These are phyloP conservation scores for Geotrichum aggregatum DNA, from an alignment of 1,139 yeast genomes.

Conservation along the genomic window DNA sequence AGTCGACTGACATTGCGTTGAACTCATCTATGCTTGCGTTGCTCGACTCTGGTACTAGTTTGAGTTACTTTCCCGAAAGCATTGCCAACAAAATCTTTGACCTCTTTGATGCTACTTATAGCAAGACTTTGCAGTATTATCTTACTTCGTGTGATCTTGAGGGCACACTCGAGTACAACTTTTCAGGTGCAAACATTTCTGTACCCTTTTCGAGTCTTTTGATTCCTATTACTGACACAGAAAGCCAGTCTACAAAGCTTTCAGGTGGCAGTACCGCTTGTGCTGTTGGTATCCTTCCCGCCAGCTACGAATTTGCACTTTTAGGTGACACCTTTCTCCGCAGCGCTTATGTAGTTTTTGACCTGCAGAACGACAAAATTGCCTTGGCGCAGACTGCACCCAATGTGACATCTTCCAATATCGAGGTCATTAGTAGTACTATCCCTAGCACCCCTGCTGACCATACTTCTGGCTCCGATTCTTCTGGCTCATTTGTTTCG, in stretches of 20 bases:
- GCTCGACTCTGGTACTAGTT: conserved; percentile 16
- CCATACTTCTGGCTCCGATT: conserved; percentile 1
- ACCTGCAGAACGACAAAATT: conserved; percentile 12
- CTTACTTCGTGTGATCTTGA: conserved; percentile 3
- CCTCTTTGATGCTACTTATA: conserved; percentile 9
- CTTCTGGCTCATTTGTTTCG: background rate
- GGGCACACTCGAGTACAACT: conserved; percentile 36
- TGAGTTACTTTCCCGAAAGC: conserved; percentile 16
- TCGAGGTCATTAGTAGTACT: conserved; percentile 21
- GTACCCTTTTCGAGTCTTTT: conserved; percentile 33
- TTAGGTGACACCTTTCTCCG: conserved; percentile 75
- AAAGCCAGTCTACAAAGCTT: background rate
- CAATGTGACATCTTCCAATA: conserved; percentile 24
- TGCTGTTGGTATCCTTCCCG: conserved; percentile 22
- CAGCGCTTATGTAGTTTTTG: conserved; percentile 65
- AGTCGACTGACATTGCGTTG: conserved; percentile 1
- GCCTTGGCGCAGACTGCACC: conserved; percentile 28
- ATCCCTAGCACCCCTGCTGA: conserved; percentile 17
- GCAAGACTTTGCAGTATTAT: conserved; percentile 5
- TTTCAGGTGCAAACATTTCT: conserved; percentile 42
- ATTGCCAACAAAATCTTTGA: conserved; percentile 8
- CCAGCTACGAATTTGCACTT: conserved; percentile 28
- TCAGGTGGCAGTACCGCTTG: conserved; percentile 16
- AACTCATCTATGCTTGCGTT: conserved; percentile 10
- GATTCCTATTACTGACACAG: conserved; percentile 4